phyloP scores from a whole-genome alignment of 2,329 filamentous ascomycete species.

The Zasmidium cellare region DNA sequence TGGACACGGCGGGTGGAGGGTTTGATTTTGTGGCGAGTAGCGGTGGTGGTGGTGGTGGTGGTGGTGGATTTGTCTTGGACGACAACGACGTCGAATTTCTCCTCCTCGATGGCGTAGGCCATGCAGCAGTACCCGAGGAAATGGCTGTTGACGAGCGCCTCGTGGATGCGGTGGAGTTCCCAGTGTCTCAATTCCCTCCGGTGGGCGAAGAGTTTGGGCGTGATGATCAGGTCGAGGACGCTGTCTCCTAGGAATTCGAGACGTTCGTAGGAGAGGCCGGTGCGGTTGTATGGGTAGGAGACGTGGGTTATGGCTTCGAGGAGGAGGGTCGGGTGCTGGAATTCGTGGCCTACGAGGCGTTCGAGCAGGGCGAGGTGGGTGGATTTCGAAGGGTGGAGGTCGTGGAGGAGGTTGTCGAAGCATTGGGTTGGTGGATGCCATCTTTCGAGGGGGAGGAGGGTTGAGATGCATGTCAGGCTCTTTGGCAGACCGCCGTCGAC shows the following conservation, averaged over 20 bases:
- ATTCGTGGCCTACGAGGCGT: conserved; percentile 68
- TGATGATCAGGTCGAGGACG: conserved; percentile 76
- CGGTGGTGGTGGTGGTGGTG: too few species aligned
- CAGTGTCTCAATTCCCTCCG: conserved; percentile 51
- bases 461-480: conserved; percentile 62
- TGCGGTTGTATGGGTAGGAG: conserved; percentile 33
- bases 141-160: conserved; percentile 75
- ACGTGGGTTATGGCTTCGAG: conserved; percentile 79
- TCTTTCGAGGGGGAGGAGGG: conserved; percentile 62
- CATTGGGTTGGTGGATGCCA: conserved; percentile 20
- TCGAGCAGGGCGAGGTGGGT: conserved; percentile 57
- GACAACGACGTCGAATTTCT: conserved; percentile 27
- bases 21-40: conserved; percentile 11
- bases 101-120: conserved; percentile 48
- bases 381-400: conserved; percentile 51
- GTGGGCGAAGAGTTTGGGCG: conserved; percentile 59
- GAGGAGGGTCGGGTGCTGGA: conserved; percentile 67
- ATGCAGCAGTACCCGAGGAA: conserved; percentile 78
- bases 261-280: conserved; percentile 64
- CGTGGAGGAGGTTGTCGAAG: conserved; percentile 13
- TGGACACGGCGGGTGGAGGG: conserved; percentile 9
- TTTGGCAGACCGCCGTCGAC: conserved; percentile 66
- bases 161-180: conserved; percentile 74
- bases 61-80: too few species aligned
- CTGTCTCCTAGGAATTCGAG: conserved; percentile 89